Base-by-base conservation (phyloP, 495 filamentous ascomycete species). In the Penicillium odoratum region DNA sequence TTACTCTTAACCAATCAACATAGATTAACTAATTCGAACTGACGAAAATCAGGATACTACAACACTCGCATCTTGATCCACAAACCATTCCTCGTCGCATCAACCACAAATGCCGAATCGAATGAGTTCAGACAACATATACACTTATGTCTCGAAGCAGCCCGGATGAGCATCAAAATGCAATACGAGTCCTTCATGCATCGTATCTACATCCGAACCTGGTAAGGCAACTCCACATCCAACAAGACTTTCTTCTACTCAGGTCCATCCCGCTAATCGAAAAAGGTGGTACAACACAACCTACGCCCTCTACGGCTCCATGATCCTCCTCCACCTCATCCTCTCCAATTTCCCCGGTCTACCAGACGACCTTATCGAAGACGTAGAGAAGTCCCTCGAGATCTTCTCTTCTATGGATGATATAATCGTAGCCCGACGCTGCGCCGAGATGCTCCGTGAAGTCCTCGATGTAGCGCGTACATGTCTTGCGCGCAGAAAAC, bases 201-300 rank as follows among this genome's bases (percentile, higher is more conserved):
- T 30, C 48, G 67, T 21, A 66, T 67, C 26, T 69, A 69, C 53
- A 63, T 69, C 18, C 67, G 67, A 1, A 69, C 67, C 1, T 69
- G 67, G 64, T 69, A 38, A n/a, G 42, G 28, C 18, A 7, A 44
- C n/a, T 18, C 29, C 36, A 33, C 47, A n/a, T 31, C 13, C 25
- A 13, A 38, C 21, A 21, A 21, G 21, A 21, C 21, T 21, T 21
- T 21, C 21, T 21, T 21, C 21, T 45, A 7, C 13, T 8, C 42
- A n/a, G 47, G 29, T 21, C 8, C 3, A 30, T 31, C 9, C 7
- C 49, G 21, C 21, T 21, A 21, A 21, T 21, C 31, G 7, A 33
- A 33, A 36, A 36, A 69, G 67, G 67, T 69, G 67, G 67, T 70
- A 67, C 42, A 70, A 65, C 34, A 70, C 64, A 38, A 67, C 67